Base-by-base conservation (phyloP, 805 yeast genomes). In the Barnettozyma vustinii region DNA sequence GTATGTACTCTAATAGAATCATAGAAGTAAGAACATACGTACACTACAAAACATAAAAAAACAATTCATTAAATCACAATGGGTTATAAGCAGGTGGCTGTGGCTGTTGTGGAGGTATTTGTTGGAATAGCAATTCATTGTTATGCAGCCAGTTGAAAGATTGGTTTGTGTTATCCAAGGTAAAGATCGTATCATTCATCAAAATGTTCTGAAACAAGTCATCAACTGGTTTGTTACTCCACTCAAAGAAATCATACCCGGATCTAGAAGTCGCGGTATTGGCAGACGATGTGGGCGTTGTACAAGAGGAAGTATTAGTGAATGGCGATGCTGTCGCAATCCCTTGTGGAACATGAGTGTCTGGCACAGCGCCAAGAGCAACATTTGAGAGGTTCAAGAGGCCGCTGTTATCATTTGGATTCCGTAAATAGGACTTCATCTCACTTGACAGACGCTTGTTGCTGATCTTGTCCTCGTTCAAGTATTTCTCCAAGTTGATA, bases 191-290 rank as follows among this genome's bases (percentile, higher is more conserved):
- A 23, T 52, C 56, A 41, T 52, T 50, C 35, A 40, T 40, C 25
- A 52, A 36, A 4, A 52, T 37, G 25, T 44, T 48, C 18, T 51
- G 44, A 13, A 51, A 51, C 20, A 52, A 19, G 13, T 51, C 54
- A 44, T 52, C 56, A 33, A 51, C 53, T 8, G 50, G 42, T 18
- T 52, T 52, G 19, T 44, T 49, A 33, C 45, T 49, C 54, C 54
- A 52, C 18, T 46, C 52, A 19, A 52, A 46, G 16, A 52, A 52
- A 36, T 47, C 52, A 37, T 41, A 45, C 10, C n/a, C 21, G 3
- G 44, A 40, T 5, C 18, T 5, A 15, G 16, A 10, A 13, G 16
- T 6, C 13, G 33, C 16, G 3, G 7, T 16, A 15, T 25, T n/a
- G n/a, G 43, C 9, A 26, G 33, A 16, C 19, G 37, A 12, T 10